Evolutionary conservation across 768 basidiomycete species (phyloP).

Genomic region (Lentinula sp.): DNA sequence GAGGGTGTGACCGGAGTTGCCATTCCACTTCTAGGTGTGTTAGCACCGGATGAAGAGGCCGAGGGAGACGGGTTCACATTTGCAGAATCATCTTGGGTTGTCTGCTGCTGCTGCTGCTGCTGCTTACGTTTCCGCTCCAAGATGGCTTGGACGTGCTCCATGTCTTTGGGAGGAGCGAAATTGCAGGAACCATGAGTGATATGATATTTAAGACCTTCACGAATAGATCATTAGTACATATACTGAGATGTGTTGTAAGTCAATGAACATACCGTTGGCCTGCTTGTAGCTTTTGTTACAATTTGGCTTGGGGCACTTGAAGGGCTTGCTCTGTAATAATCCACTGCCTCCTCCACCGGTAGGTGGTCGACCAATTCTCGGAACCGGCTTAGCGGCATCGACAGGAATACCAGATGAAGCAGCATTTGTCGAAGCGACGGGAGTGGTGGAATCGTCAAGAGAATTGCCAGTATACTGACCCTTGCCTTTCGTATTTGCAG

Average conservation of each 20-base stretch:
- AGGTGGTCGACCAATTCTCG: conserved; percentile 4
- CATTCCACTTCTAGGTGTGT: conserved; percentile 5
- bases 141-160: conserved; percentile 70
- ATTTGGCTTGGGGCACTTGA: conserved; percentile 90
- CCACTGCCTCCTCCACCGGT: not conserved
- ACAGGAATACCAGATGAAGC: not conserved
- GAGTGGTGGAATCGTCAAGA: not conserved
- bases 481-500: not conserved
- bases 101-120: conserved; percentile 19
- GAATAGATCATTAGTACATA: not conserved
- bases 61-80: not conserved
- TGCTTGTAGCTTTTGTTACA: conserved; percentile 98
- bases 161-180: conserved; percentile 84
- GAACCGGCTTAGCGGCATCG: conserved; percentile 12
- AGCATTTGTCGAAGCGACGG: not conserved
- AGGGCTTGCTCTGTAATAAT: conserved; percentile 71
- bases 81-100: not conserved
- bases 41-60: conserved; percentile 2
- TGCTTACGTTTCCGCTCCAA: conserved; percentile 52
- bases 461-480: not conserved
- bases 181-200: conserved; percentile 91
- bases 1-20: conserved; percentile 1
- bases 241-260: not conserved
- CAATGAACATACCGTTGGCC: conserved; percentile 50
- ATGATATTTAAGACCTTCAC: conserved; percentile 82